These are phyloP conservation scores for Boletus rex-veris DNA, from an alignment of 768 basidiomycete species.

Conservation along the genomic window DNA sequence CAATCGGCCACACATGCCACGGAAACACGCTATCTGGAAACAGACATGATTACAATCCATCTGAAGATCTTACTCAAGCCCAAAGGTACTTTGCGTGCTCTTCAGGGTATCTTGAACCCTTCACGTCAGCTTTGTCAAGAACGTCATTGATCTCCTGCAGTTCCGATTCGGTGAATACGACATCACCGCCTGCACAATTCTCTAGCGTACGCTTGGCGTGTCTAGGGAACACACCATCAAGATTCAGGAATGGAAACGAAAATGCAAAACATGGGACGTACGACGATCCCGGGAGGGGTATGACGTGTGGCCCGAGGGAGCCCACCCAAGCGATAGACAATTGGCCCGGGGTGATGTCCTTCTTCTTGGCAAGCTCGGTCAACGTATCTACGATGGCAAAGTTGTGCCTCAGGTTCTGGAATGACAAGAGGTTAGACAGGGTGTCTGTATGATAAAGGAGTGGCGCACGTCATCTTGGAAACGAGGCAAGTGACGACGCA, in stretches of 20 bases:
- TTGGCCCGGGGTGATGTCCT: slow-evolving; percentile 41
- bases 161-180: slow-evolving; percentile 41
- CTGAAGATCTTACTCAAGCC: slow-evolving; percentile 18
- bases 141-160: slow-evolving; percentile 37
- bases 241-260: too few species aligned
- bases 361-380: slow-evolving; percentile 38
- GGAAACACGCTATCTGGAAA: too few species aligned
- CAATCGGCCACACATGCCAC: too few species aligned
- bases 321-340: slow-evolving; percentile 45
- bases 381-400: slow-evolving; percentile 42
- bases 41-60: too few species aligned
- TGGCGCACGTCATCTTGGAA: slow-evolving; percentile 40
- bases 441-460: neutral
- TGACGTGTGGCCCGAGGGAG: slow-evolving; percentile 39
- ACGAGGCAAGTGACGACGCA: slow-evolving; percentile 37
- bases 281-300: slow-evolving; percentile 52
- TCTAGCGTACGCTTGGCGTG: slow-evolving; percentile 42
- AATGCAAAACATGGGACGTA: slow-evolving; percentile 13
- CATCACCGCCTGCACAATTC: slow-evolving; percentile 41
- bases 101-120: slow-evolving; percentile 40
- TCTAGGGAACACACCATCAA: slow-evolving; percentile 9
- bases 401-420: slow-evolving; percentile 41
- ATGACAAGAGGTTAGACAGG: neutral
- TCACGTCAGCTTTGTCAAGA: slow-evolving; percentile 34
- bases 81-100: slow-evolving; percentile 26